Evolutionary conservation across 768 basidiomycete genomes (phyloP), one percentile per base, ranked within the genome.

Genomic region (Suillus ampliporus): DNA sequence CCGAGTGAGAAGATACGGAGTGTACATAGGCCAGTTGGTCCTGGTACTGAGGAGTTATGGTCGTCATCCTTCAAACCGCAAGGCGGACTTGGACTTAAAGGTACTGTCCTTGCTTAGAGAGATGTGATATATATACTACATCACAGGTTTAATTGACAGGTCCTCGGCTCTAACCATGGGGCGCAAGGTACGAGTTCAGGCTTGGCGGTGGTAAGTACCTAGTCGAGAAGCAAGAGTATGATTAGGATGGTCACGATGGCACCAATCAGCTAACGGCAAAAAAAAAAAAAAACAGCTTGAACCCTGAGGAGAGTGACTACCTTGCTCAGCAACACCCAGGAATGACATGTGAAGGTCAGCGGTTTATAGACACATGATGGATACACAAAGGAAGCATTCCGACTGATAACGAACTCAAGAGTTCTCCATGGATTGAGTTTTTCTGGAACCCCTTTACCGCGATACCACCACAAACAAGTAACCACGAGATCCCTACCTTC

Each of bases 281-380:
- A n/a, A n/a, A n/a, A n/a, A n/a, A n/a, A 76, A 68, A 89, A 88
- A 74, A 88, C 85, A 72, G 85, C 84, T 60, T 75, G 80, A 43
- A 87, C 83, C 57, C 87, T 79, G 40, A 88, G 81, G 62, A 89
- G 84, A 87, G 64, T 85, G n/a, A n/a, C 85, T 19, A 88, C 4
- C n/a, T 23, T 46, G n/a, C 44, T 46, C 44, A 47, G 46, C 14
- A 47, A 13, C 21, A 26, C 46, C 23, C 26, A 47, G 5, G 46
- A 8, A 26, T 23, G 23, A 26, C 41, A 10, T 47, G 46, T 26
- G 23, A 47, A 23, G 23, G 15, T 40, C 14, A 26, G 23, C 14
- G 14, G 23, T 47, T 14, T 26, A 47, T 47, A 15, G 46, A 47
- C 6, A 5, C 23, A 47, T 47, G 8, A 47, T 15, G 23, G 2